A percentile compares a stretch with the other conserved stretches of the same genome.
phyloP scores from a whole-genome alignment of 2,329 filamentous ascomycete genomes.

The Botrytis cinerea region DNA sequence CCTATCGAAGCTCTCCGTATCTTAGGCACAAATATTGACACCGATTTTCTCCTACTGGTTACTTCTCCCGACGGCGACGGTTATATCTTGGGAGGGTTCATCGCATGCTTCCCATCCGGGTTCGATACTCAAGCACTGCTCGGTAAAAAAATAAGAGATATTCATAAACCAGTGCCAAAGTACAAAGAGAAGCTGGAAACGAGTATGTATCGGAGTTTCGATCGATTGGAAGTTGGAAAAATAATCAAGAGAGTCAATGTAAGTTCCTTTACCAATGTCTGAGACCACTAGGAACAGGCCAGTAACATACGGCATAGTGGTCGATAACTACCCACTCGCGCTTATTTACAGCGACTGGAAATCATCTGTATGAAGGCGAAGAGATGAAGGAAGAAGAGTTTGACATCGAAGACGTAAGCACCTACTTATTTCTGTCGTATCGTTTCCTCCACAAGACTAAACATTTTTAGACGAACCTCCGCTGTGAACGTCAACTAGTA shows the following conservation, averaged over 20 bases:
- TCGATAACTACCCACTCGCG: conserved; percentile 46
- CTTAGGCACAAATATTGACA: conserved; percentile 56
- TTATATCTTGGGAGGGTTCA: conserved; percentile 59
- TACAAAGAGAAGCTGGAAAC: conserved; percentile 58
- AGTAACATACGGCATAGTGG: conserved; percentile 43
- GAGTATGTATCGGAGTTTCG: conserved; percentile 64
- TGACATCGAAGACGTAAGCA: conserved; percentile 48
- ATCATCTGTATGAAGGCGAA: conserved; percentile 47
- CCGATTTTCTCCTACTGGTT: conserved; percentile 61
- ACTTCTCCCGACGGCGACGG: conserved; percentile 43
- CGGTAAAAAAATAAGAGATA: conserved; percentile 52
- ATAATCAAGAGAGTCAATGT: conserved; percentile 57
- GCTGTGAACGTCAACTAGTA: conserved; percentile 62
- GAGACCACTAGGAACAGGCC: neutral
- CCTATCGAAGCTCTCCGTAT: conserved; percentile 48
- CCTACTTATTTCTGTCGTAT: neutral
- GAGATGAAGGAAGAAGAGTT: conserved; percentile 44
- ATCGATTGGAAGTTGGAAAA: conserved; percentile 52
- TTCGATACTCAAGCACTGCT: conserved; percentile 60
- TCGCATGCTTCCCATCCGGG: conserved; percentile 58
- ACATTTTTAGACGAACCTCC: conserved; percentile 46
- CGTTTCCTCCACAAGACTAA: neutral
- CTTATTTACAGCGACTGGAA: conserved; percentile 45
- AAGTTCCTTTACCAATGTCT: conserved; percentile 17
- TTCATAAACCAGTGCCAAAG: conserved; percentile 60